phyloP scores from a whole-genome alignment of 1,139 yeast genomes.

The Scheffersomyces segobiensis region DNA sequence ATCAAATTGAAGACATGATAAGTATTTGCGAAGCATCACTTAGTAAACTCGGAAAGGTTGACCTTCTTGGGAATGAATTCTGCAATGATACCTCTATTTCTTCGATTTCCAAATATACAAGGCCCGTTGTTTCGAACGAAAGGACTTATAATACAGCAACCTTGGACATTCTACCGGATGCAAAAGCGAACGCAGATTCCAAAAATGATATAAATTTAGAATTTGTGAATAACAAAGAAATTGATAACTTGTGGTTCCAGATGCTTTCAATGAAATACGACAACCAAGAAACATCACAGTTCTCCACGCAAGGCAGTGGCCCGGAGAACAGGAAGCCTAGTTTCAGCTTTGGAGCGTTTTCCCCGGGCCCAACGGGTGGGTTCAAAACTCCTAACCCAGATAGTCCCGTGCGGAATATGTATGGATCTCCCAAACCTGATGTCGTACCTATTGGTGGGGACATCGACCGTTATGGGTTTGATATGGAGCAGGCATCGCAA shows the following conservation, averaged over 20 bases:
- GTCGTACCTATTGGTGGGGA: conserved; percentile 2
- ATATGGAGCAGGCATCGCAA: conserved; percentile 15
- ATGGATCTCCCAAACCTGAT: background rate
- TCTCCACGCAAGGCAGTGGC: background rate
- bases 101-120: background rate
- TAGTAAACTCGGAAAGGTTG: background rate
- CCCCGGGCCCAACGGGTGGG: background rate
- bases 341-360: background rate
- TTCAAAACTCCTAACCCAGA: background rate
- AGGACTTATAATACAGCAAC: background rate
- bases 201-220: conserved; percentile 6
- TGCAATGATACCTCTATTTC: background rate
- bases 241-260: conserved; percentile 41
- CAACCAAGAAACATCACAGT: conserved; percentile 1
- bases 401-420: background rate
- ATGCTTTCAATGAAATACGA: conserved; percentile 31
- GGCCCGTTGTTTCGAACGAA: conserved; percentile 4
- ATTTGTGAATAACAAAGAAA: conserved; percentile 27
- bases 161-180: background rate
- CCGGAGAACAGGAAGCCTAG: background rate
- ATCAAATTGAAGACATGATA: background rate
- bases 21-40: background rate
- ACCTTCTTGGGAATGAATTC: background rate
- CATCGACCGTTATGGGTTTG: conserved; percentile 13
- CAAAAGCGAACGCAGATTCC: background rate